Conservation (phyloP, 371 early-diverging fungal genomes). For the Nosema muscidifuracis region DNA sequence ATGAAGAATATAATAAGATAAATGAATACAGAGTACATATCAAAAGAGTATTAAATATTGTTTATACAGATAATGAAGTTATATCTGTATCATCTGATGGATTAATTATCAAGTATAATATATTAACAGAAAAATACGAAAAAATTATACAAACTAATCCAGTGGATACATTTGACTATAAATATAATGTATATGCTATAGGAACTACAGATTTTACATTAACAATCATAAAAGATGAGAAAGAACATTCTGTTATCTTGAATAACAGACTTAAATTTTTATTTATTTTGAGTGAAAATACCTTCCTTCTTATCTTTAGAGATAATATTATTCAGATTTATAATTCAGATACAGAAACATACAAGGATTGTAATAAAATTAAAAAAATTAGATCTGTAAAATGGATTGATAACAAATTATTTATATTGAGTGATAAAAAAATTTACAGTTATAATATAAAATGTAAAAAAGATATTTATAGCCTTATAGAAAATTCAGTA, state of each 20-base stretch:
- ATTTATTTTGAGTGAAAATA: neutral
- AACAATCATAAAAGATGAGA: neutral
- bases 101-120: neutral
- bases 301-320: neutral
- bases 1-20: neutral
- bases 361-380: constrained; percentile 7
- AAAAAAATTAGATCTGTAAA: constrained; percentile 42
- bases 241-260: neutral
- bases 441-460: constrained; percentile 12
- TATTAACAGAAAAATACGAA: neutral
- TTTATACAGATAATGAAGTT: neutral
- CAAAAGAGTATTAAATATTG: neutral
- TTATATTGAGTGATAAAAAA: constrained; percentile 32
- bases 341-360: neutral
- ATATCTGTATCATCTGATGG: neutral
- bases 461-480: constrained; percentile 7
- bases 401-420: neutral
- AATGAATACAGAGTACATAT: neutral
- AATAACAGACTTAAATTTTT: neutral
- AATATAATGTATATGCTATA: neutral
- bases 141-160: neutral
- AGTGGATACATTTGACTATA: neutral
- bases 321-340: neutral
- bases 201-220: neutral
- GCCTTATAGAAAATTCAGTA: neutral